phyloP scores from a whole-genome alignment of 2,329 filamentous ascomycete genomes.

The Fusarium sp. region DNA sequence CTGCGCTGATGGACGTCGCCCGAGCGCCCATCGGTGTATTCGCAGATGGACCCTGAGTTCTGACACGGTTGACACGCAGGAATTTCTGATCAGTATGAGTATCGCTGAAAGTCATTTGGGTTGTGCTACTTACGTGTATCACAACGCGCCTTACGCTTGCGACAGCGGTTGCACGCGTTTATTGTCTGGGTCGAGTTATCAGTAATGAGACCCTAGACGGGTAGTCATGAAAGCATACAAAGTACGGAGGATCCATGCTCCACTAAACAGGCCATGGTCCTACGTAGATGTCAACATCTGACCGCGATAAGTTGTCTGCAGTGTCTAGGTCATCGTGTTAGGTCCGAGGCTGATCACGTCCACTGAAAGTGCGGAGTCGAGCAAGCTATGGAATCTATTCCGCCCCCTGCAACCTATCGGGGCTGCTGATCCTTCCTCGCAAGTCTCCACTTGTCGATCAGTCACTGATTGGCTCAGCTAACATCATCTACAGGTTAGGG shows the following conservation, averaged over 20 bases:
- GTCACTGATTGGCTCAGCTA: too few species aligned
- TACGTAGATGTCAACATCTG: background rate
- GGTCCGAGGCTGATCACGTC: background rate
- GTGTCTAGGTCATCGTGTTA: background rate
- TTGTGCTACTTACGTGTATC: background rate
- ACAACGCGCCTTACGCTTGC: slow-evolving; percentile 18
- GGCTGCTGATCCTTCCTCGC: background rate
- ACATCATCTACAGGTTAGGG: too few species aligned
- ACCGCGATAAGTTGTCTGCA: background rate
- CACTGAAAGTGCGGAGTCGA: slow-evolving; percentile 6
- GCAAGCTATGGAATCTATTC: slow-evolving; percentile 1
- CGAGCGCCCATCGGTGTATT: slow-evolving; percentile 15
- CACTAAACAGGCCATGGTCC: background rate
- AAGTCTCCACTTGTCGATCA: background rate
- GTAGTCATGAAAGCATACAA: background rate
- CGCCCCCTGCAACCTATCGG: background rate
- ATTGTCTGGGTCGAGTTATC: background rate
- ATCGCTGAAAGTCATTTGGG: fast-evolving
- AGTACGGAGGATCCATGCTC: background rate
- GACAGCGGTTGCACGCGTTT: slow-evolving; percentile 18
- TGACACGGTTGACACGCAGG: slow-evolving; percentile 14
- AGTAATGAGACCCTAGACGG: background rate
- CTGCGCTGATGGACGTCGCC: background rate
- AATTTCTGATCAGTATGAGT: background rate
- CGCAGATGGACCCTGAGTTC: slow-evolving; percentile 2